Evolutionary conservation across 2,329 filamentous ascomycete species (phyloP).

Genomic region (Davidsoniella eucalypti): DNA sequence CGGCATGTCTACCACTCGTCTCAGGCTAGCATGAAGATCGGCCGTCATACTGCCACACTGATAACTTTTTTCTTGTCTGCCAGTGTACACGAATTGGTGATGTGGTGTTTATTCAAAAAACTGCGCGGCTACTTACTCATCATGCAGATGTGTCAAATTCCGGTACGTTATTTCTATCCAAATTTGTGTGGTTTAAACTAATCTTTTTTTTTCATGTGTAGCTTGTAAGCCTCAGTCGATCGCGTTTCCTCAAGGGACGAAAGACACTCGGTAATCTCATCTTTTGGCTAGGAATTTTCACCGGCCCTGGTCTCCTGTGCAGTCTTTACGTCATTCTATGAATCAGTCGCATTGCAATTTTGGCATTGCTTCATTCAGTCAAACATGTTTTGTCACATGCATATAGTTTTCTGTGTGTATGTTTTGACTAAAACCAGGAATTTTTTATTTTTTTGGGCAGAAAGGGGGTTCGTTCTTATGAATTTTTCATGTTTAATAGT

Average conservation of each 20-base stretch:
- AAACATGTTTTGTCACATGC: no score
- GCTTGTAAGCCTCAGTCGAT: slow-evolving; percentile 50
- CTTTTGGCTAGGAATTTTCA: slow-evolving; percentile 68
- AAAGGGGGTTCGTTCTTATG: no score
- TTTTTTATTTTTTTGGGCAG: no score
- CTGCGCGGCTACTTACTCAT: slow-evolving; percentile 55
- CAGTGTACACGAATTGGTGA: slow-evolving; percentile 57
- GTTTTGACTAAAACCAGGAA: no score
- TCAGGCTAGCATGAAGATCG: slow-evolving; percentile 56
- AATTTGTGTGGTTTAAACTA: not conserved
- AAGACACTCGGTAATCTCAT: slow-evolving; percentile 53
- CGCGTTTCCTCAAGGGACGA: slow-evolving; percentile 44
- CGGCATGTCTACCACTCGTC: slow-evolving; percentile 66
- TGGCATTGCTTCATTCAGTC: no score
- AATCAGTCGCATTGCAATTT: not conserved
- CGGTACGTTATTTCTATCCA: slow-evolving; percentile 25
- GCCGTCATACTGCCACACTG: slow-evolving; percentile 54
- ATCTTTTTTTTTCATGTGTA: slow-evolving; percentile 14
- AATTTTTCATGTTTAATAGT: no score
- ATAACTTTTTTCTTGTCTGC: slow-evolving; percentile 61
- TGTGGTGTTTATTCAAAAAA: slow-evolving; percentile 70
- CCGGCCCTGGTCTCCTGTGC: slow-evolving; percentile 52
- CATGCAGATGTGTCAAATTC: slow-evolving; percentile 60
- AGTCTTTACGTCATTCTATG: slow-evolving; percentile 43
- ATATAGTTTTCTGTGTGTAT: no score